Evolutionary conservation across 2,329 filamentous ascomycete genomes (phyloP), one percentile per base, ranked within the genome.

Genomic region (Xylariaceae sp.): DNA sequence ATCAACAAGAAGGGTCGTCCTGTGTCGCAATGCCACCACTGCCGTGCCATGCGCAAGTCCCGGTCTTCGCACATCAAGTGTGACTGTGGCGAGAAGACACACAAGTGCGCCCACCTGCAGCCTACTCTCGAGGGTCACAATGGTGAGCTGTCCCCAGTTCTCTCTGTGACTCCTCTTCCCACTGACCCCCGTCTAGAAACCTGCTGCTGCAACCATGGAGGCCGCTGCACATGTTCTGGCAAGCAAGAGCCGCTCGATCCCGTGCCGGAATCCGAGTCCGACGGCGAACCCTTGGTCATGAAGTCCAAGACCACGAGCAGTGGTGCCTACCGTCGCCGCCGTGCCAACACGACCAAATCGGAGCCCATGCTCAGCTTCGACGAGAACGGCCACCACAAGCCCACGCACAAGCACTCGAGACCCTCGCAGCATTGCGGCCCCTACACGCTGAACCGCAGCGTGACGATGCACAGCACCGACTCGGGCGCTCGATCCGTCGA

Each of bases 1-100:
- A 96, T 97, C 79, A 95, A 95, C 77, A 96, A 96, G 76, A 97
- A 97, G 80, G 93, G 93, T 72, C 89, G 93, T 64, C 94, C 94
- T 63, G 92, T 97, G 69, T 96, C 94, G 70, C 94, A 99, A 87
- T 99, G 94, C 78, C 85, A 91, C 68, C 94, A 99, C 78, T 99
- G 94, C 78, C 93, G 94, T 74, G 86, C 89, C 67, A 88, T 96
- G 82, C 92, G 94, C 79, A 97, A 97, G 82, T 93, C 91, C 75
- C 90, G 94, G 70, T 88, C 92, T 60, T 90, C 93, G 66, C 94
- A 97, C 76, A 85, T 94, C 72, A 96, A 94, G 76, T 99, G 94
- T 78, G 92, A 97, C 76, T 99, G 94, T 76, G 92, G 91, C 74
- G 90, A 96, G 76, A 97, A 96, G 82, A 86, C 87, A 63, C 88